These are phyloP conservation scores for Dendrostoma leiphaemia DNA, from an alignment of 2,329 filamentous ascomycete genomes.

Conservation along the genomic window DNA sequence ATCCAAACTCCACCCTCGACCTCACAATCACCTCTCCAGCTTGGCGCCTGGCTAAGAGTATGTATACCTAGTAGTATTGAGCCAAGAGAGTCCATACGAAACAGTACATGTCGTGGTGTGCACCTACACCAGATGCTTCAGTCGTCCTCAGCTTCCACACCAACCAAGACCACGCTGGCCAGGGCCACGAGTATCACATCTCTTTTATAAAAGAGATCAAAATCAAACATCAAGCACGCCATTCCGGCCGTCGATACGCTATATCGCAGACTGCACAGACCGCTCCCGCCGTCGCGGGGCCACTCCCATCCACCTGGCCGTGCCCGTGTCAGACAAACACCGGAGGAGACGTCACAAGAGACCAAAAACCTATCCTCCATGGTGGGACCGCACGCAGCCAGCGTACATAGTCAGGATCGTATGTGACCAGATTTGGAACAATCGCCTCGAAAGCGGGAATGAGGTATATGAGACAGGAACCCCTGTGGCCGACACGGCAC, in stretches of 20 bases:
- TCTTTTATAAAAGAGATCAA: conserved; percentile 25
- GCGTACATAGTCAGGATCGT: conserved; percentile 44
- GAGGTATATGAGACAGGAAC: conserved; percentile 46
- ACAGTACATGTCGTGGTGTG: too few relatives aligned
- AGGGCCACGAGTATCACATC: too few relatives aligned
- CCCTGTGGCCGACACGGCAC: conserved; percentile 48
- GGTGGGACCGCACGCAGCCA: conserved; percentile 22
- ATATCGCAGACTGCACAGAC: conserved; percentile 21
- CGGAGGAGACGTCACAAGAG: conserved; percentile 28
- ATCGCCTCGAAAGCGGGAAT: conserved; percentile 43
- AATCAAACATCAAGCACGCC: conserved; percentile 23
- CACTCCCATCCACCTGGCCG: conserved; percentile 27
- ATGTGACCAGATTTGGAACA: conserved; percentile 52
- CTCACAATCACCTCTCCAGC: too few relatives aligned
- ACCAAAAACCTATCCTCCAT: too few relatives aligned
- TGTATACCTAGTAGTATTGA: too few relatives aligned
- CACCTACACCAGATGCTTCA: conserved; percentile 3
- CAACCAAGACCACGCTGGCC: conserved; percentile 24
- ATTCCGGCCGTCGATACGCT: conserved; percentile 14
- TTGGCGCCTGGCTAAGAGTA: too few relatives aligned
- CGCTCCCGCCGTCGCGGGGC: conserved; percentile 17
- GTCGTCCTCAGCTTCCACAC: conserved; percentile 21
- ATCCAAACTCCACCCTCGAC: too few relatives aligned
- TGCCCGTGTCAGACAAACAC: conserved; percentile 30
- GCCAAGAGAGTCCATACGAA: too few relatives aligned